Evolutionary conservation across 2,329 filamentous ascomycete species (phyloP), one percentile per base, ranked within the genome.

Genomic region (Magnaporthales sp.): DNA sequence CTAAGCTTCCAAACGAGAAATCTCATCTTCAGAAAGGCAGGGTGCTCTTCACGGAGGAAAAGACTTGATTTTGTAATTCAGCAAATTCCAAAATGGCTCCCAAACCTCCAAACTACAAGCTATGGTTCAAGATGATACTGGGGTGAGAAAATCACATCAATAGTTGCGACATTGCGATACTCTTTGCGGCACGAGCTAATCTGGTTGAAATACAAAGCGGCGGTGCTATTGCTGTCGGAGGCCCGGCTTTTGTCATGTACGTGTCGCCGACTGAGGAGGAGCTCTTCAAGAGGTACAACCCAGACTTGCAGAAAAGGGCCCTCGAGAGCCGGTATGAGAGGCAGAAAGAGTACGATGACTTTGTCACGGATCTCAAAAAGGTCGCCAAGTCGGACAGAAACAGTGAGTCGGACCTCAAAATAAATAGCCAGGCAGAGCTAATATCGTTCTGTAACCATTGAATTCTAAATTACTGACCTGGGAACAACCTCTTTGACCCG

Each of bases 331-430:
- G 92, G 22, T 83, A 89, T 67, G 87, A 90, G 75, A 86, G 86
- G 68, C 87, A 95, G 74, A 85, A 93, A 77, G 93, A 97, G 68
- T 97, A 97, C 72, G 91, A 97, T 74, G 86, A 93, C 67, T 98
- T 97, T 74, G 91, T 97, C 30, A 84, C 75, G 63, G 88, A 89
- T 72, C 78, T 99, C 75, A 97, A 96, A 83, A 87, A 94, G 72
- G 92, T 93, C 76, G 91, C 92, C 29, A 96, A 93, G 80, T 95
- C 90, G 15, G 90, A 96, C 75, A 97, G 94, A 80, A 91, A 91
- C 60, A 96, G 93, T 96, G 83, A 68, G 89, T 80, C 26, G 64
- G 60, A 27, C 31, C n/a, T n/a, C n/a, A n/a, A n/a, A n/a, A n/a
- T 24, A 62, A 19, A 38, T 19, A 29, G 15, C n/a, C 26, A 63